Evolutionary conservation across 768 basidiomycete species (phyloP).

Genomic region (Suillus spraguei): DNA sequence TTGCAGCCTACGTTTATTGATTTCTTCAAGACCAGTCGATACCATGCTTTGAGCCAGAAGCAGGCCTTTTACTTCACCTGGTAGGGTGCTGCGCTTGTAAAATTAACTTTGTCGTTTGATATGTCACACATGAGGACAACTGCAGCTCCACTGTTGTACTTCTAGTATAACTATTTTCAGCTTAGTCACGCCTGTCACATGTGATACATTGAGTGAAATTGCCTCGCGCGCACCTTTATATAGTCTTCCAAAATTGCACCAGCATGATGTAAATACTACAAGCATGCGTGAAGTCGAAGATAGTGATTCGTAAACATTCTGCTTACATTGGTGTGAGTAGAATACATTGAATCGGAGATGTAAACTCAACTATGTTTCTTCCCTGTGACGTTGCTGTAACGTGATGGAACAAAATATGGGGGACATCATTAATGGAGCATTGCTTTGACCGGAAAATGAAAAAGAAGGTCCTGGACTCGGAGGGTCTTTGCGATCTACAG

Average conservation of each 20-base stretch:
- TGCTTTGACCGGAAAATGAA: too few species aligned
- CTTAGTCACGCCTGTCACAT: background rate
- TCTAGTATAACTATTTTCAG: background rate
- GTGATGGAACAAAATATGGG: background rate
- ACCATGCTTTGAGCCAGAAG: background rate
- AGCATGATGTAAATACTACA: background rate
- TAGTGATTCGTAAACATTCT: too few species aligned
- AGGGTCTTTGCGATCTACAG: too few species aligned
- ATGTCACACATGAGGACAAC: background rate
- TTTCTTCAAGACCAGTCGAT: background rate
- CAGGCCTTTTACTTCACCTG: background rate
- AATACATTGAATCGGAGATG: too few species aligned
- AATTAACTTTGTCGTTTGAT: background rate
- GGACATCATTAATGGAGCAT: background rate
- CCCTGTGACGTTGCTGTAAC: background rate
- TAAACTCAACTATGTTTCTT: background rate
- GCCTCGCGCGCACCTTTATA: background rate
- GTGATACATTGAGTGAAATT: background rate
- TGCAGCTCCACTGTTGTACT: background rate
- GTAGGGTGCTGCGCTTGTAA: background rate
- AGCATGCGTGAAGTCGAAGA: too few species aligned
- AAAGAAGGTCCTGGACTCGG: too few species aligned
- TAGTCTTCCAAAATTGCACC: background rate
- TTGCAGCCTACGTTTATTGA: background rate
- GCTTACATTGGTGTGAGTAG: background rate